A percentile compares a stretch with the other conserved stretches of the same genome.
Conservation (phyloP, 495 filamentous ascomycete genomes). For the Parachaetomium inaequale region DNA sequence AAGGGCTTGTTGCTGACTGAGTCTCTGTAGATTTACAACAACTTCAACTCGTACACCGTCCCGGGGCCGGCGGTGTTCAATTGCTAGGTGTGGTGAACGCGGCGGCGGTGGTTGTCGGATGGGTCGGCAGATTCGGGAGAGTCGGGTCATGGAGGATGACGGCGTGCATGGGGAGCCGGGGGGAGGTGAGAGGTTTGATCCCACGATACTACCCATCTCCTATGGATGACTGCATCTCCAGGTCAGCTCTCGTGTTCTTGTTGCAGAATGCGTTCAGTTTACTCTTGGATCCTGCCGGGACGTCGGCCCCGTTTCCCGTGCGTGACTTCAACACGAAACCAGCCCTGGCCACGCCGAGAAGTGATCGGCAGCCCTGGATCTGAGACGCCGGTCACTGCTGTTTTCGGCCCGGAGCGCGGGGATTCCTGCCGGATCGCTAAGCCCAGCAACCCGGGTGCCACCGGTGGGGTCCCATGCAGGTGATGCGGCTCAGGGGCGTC, state of each 20-base stretch:
- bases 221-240: not conserved
- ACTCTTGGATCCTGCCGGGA: not conserved
- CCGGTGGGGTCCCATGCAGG: not conserved
- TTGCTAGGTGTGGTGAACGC: not conserved
- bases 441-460: not conserved
- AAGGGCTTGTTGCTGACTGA: constrained; percentile 8
- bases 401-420: constrained; percentile 6
- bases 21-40: constrained; percentile 44
- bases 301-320: not conserved
- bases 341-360: not conserved
- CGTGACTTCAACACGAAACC: not conserved
- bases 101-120: not conserved
- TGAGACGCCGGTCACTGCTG: constrained; percentile 6
- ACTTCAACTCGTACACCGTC: constrained; percentile 49
- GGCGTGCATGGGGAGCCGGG: not conserved
- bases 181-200: not conserved
- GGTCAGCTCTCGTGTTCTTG: not conserved
- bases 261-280: not conserved
- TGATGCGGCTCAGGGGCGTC: not conserved
- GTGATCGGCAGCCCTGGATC: constrained; percentile 5
- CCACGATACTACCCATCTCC: not conserved
- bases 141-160: not conserved
- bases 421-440: constrained; percentile 3
- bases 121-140: not conserved
- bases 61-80: constrained; percentile 45